Base-by-base conservation (phyloP, 2,329 filamentous ascomycete genomes). In the Aspergillus sp. region DNA sequence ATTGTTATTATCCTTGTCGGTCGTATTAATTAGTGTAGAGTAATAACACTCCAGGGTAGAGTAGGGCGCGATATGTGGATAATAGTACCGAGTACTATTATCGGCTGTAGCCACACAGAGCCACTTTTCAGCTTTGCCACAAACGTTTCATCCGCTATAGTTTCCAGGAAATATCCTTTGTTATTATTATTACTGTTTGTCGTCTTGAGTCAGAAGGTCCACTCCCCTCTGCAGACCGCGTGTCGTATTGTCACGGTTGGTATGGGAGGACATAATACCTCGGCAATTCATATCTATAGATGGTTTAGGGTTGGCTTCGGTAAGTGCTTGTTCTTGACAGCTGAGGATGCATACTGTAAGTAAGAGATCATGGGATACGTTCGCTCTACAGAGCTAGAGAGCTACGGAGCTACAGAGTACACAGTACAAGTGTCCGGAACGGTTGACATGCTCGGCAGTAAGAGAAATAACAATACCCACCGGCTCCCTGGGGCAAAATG, bases 81-180 rank as follows among this genome's bases (percentile, higher is more conserved):
- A 39, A 19, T 39, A 39, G 36, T 39, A 39, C 36, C 9, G 1
- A 41, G 19, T 29, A 19, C 26, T 41, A 50, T 56, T 56, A 53
- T 9, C 30, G 52, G 53, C 46, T 50, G 44, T 48, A 45, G 48
- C 26, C 29, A n/a, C 47, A 4, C 4, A 47, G 36, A 43, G 42
- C 44, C 44, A 41, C 41, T n/a, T 35, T 43, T 52, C 51, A 51
- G 48, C 51, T 52, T 52, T 53, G 51, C 51, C 51, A 55, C 51
- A 42, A 47, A 51, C 41, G 51, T 48, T 49, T 49, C 51, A 50
- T 29, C 32, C 45, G 36, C 30, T 39, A 36, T 36, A 36, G 26
- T 47, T 42, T 44, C 45, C 44, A 41, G 38, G 44, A 41, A 52
- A 42, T 42, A 12, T 26, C 44, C 35, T 19, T 36, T 28, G 26